These are phyloP conservation scores for Cordyceps cicadae DNA, from an alignment of 2,329 filamentous ascomycete genomes.

Conservation along the genomic window DNA sequence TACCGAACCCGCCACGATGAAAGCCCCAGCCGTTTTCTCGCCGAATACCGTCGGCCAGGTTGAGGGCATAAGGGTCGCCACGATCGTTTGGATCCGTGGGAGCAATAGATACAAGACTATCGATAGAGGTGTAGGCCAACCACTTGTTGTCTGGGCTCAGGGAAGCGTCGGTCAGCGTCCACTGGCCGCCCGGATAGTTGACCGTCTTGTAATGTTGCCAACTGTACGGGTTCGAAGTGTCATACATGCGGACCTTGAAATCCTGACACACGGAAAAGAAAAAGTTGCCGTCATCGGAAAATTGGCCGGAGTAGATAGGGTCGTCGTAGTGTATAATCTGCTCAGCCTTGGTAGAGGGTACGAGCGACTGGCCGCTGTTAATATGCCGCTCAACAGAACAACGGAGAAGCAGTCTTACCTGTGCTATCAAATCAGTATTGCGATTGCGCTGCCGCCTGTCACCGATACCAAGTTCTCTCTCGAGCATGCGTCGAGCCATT, in stretches of 20 bases:
- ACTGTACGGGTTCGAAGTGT: constrained; percentile 88
- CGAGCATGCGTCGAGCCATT: constrained; percentile 63
- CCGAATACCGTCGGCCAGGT: constrained; percentile 44
- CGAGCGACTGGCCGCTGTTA: constrained; percentile 48
- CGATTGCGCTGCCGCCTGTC: constrained; percentile 49
- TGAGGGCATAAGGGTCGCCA: constrained; percentile 71
- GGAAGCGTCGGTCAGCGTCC: constrained; percentile 93
- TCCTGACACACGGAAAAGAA: constrained; percentile 91
- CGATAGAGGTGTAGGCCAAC: constrained; percentile 85
- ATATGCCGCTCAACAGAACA: neutral
- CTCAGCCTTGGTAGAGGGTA: constrained; percentile 71
- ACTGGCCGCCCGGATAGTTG: constrained; percentile 75
- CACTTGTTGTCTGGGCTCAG: constrained; percentile 86
- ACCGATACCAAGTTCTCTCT: constrained; percentile 71
- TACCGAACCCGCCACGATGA: constrained; percentile 42
- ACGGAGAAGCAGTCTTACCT: constrained; percentile 38
- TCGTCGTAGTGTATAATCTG: constrained; percentile 81
- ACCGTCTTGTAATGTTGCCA: constrained; percentile 96
- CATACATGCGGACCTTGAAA: constrained; percentile 93
- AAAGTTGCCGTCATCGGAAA: constrained; percentile 94
- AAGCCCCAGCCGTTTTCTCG: constrained; percentile 20
- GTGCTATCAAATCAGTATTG: constrained; percentile 58
- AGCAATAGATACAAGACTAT: constrained; percentile 74
- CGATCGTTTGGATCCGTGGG: constrained; percentile 76
- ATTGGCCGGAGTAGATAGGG: constrained; percentile 89